phyloP scores from a whole-genome alignment of 129 eudicot species.

The Flaveria brownii region DNA sequence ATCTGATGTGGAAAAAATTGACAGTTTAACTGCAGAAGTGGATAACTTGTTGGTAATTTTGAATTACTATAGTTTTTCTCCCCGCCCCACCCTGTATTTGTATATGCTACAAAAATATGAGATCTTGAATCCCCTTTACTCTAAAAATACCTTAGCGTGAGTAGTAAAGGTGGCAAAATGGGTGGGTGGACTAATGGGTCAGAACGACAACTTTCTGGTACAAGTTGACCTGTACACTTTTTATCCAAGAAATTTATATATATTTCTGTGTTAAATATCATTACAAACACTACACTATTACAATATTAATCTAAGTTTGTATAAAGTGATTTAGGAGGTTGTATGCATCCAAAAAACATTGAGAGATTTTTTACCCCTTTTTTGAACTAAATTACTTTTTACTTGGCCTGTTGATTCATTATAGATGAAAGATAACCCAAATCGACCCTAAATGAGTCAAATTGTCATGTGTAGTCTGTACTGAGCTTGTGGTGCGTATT shows the following conservation, averaged over 20 bases:
- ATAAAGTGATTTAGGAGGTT: not conserved
- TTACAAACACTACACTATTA: not conserved
- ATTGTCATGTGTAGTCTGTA: not conserved
- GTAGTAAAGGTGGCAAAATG: not conserved
- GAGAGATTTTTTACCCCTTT: not conserved
- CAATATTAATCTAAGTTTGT: not conserved
- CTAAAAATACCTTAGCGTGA: not conserved
- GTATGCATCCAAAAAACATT: not conserved
- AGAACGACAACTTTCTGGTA: not conserved
- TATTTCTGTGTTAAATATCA: not conserved
- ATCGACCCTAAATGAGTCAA: not conserved
- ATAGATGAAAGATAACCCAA: not conserved
- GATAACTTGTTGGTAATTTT: constrained; percentile 70
- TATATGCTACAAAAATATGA: constrained; percentile 12
- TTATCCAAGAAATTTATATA: not conserved
- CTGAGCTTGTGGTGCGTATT: not conserved
- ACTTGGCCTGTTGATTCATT: constrained; percentile 1
- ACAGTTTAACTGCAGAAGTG: constrained; percentile 63
- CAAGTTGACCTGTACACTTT: not conserved
- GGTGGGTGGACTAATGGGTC: constrained; percentile 10
- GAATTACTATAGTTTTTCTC: constrained; percentile 2
- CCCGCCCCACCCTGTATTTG: not conserved
- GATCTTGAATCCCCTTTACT: constrained; percentile 4
- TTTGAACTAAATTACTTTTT: not conserved
- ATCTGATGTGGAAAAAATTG: constrained; percentile 59